Conservation (phyloP, 345 rosid species). For the Populus pruinosa region DNA sequence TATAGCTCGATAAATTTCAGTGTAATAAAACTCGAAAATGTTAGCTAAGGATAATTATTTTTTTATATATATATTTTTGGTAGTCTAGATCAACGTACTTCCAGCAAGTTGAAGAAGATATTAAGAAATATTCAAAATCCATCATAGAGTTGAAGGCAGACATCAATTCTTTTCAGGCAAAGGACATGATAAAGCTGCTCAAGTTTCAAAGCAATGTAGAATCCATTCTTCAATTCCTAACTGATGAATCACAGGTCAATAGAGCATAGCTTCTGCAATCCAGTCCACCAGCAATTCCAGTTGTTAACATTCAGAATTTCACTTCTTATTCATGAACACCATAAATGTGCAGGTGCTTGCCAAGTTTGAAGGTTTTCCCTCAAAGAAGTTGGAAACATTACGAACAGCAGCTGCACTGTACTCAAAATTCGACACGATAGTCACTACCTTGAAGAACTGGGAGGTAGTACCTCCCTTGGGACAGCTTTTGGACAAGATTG, state of each 20-base stretch:
- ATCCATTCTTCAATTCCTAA: conserved; percentile 5
- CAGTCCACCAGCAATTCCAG: background rate
- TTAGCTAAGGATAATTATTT: background rate
- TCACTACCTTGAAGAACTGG: conserved; percentile 16
- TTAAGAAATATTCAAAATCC: background rate
- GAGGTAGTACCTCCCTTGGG: conserved; percentile 4
- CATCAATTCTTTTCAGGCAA: conserved; percentile 16
- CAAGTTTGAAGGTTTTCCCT: conserved; percentile 24
- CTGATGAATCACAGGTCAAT: conserved; percentile 19
- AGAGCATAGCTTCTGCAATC: background rate
- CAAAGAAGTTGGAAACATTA: conserved; percentile 22
- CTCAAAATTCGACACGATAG: conserved; percentile 10
- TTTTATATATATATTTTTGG: background rate
- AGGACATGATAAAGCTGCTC: conserved; percentile 16
- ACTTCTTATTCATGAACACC: background rate
- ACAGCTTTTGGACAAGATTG: conserved; percentile 12
- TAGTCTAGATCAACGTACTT: conserved; percentile 14
- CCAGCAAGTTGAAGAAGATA: conserved; percentile 16
- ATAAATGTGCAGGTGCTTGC: conserved; percentile 13
- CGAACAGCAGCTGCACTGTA: conserved; percentile 20
- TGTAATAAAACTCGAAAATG: background rate
- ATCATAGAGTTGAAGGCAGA: conserved; percentile 4
- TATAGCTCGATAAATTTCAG: too few species aligned
- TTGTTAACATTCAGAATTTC: background rate
- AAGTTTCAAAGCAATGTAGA: conserved; percentile 10